A percentile compares a stretch with the other conserved stretches of the same genome.
phyloP scores from a whole-genome alignment of 257 asterid genomes.

The Capsicum baccatum region DNA sequence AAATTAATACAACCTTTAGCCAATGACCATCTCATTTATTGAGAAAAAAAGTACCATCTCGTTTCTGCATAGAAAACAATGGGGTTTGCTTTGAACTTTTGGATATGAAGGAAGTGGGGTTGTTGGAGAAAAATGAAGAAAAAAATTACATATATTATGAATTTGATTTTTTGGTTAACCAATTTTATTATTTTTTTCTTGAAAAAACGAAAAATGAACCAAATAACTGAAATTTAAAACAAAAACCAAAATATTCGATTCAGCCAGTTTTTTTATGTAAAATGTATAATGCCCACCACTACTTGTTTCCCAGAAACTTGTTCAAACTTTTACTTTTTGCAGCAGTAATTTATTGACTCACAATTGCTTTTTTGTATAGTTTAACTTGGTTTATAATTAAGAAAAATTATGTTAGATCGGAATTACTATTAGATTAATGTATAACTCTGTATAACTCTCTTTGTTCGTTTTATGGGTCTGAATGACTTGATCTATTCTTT shows the following conservation, averaged over 20 bases:
- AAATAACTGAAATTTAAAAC: too few species aligned
- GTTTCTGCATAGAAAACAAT: too few species aligned
- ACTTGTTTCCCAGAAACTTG: not conserved
- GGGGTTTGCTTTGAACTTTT: too few species aligned
- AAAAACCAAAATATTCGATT: not conserved
- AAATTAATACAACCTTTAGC: too few species aligned
- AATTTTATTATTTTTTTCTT: too few species aligned
- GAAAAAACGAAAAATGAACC: too few species aligned
- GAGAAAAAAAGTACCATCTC: too few species aligned
- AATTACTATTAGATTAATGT: not conserved
- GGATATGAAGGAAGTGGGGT: too few species aligned
- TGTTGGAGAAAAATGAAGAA: too few species aligned
- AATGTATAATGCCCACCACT: not conserved
- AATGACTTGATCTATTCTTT: not conserved
- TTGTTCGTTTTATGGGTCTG: not conserved
- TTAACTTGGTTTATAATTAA: not conserved
- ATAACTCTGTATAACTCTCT: not conserved
- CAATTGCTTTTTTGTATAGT: not conserved
- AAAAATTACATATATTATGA: too few species aligned
- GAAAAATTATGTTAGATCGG: not conserved
- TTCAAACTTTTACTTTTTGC: not conserved
- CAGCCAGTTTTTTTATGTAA: not conserved
- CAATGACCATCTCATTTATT: too few species aligned
- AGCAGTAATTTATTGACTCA: not conserved
- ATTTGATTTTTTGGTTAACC: too few species aligned